Base-by-base conservation (phyloP, 148 eudicot genomes). In the Oxyria digyna region DNA sequence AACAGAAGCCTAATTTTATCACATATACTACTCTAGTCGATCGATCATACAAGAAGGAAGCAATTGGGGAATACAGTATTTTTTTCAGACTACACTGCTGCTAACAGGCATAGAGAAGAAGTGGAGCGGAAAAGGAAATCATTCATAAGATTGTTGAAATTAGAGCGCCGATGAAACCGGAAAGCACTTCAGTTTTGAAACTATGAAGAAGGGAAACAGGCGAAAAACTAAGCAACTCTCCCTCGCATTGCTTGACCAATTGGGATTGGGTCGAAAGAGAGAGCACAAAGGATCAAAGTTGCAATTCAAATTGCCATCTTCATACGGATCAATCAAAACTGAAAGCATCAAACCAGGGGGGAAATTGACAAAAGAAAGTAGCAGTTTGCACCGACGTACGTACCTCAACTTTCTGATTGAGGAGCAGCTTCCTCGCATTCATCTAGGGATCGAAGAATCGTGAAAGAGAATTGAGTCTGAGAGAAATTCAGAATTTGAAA, bases 351-450 rank as follows among this genome's bases (percentile, higher is more conserved):
- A 14, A 29, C 20, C n/a, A n/a, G 62, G 37, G 14, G 0, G 0
- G 15, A 59, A 13, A 27, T 31, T 18, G 13, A 15, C 4, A 14
- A 29, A 12, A 57, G 20, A 59, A 59, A 38, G 65, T 27, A 13
- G 29, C 14, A 17, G 9, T 13, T 59, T 35, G 6, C 20, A 59
- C n/a, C 37, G 31, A 59, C 18, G 38, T 9, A 43, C 71, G 35
- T 41, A 68, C 71, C 71, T 68, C 71, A 27, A 68, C 71, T 43
- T 68, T 68, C 54, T 68, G 54, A 43, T 43, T 42, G 49, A 68
- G 27, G 21, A 68, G 71, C n/a, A 46, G 24, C 50, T 69, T 69
- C 72, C 62, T 69, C 40, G 62, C 62, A 15, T 69, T 46, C 62
- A 69, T 69, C 41, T 46, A 18, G 42, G 42, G 62, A 69, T 45